These are phyloP conservation scores for Yamadazyma takamatsuzukensis DNA, from an alignment of 805 yeast species.

Conservation along the genomic window DNA sequence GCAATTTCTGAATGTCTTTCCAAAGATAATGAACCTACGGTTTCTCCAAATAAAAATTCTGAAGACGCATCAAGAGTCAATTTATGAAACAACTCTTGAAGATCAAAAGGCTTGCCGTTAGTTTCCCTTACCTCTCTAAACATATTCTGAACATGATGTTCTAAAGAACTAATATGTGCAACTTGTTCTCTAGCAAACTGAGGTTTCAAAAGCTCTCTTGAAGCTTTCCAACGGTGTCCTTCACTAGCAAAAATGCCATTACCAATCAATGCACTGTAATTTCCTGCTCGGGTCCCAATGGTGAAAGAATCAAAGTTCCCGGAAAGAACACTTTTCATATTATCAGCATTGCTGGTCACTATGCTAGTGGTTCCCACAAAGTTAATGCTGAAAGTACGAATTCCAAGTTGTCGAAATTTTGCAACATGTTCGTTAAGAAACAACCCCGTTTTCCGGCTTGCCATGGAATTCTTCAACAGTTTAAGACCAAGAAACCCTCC, in stretches of 20 bases:
- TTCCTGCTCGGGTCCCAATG: slow-evolving; percentile 26
- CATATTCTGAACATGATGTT: slow-evolving; percentile 28
- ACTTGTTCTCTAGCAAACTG: slow-evolving; percentile 37
- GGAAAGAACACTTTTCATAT: slow-evolving; percentile 31
- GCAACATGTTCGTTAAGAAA: slow-evolving; percentile 4
- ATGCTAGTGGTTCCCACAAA: slow-evolving; percentile 12
- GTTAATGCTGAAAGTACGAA: slow-evolving; percentile 1
- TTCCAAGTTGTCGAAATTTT: neutral
- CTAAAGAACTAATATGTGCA: slow-evolving; percentile 28
- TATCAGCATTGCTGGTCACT: slow-evolving; percentile 33
- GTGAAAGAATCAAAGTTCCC: slow-evolving; percentile 36
- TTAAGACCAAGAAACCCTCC: slow-evolving; percentile 3
- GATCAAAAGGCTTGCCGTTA: slow-evolving; percentile 21
- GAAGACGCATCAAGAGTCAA: slow-evolving; percentile 39
- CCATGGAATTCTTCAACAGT: slow-evolving; percentile 2
- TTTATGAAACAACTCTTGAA: slow-evolving; percentile 32
- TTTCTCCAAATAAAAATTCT: slow-evolving; percentile 39
- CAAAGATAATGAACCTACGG: slow-evolving; percentile 17
- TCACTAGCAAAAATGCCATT: slow-evolving; percentile 39
- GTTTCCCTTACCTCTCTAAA: slow-evolving; percentile 16
- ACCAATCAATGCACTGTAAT: slow-evolving; percentile 29
- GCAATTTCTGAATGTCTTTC: slow-evolving; percentile 22
- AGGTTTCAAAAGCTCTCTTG: slow-evolving; percentile 36
- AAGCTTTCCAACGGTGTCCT: slow-evolving; percentile 35
- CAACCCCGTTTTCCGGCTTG: slow-evolving; percentile 3